Percentiles rank a stretch among this genome's conserved stretches.
Evolutionary conservation across 2,329 filamentous ascomycete species (phyloP).

Genomic region (Pyrenochaeta sp.): DNA sequence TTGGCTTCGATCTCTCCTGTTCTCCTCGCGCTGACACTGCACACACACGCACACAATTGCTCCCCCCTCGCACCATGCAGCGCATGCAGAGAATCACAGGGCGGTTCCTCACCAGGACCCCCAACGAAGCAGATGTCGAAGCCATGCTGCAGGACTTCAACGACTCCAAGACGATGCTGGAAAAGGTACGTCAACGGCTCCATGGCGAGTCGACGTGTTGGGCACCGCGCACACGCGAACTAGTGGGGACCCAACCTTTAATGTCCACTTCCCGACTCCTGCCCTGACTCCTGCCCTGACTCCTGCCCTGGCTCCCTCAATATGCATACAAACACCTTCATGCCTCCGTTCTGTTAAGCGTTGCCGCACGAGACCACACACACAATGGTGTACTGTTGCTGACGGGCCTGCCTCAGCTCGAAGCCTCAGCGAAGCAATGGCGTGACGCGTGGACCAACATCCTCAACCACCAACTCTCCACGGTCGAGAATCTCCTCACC

Average conservation of each 20-base stretch:
- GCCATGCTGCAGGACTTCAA: constrained; percentile 81
- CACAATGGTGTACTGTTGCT: not conserved
- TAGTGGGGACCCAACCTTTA: constrained; percentile 25
- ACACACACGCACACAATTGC: constrained; percentile 26
- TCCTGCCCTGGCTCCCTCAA: too few species aligned
- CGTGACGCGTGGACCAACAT: constrained; percentile 80
- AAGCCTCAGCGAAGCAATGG: constrained; percentile 79
- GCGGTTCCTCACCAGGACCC: constrained; percentile 73
- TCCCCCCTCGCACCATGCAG: constrained; percentile 63
- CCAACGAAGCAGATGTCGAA: constrained; percentile 79
- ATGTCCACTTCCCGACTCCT: not conserved
- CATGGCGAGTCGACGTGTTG: constrained; percentile 1
- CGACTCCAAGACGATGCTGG: constrained; percentile 77
- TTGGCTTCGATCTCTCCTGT: not conserved
- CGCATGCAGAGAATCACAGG: constrained; percentile 79
- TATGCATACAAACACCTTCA: not conserved
- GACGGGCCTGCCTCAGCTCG: constrained; percentile 62
- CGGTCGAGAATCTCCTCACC: constrained; percentile 72
- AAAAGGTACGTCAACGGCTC: constrained; percentile 63
- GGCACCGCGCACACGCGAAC: constrained; percentile 10
- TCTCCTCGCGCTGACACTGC: constrained; percentile 12
- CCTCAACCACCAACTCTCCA: constrained; percentile 71
- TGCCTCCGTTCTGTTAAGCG: not conserved
- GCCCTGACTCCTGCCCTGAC: too few species aligned
- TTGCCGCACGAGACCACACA: not conserved